Percentiles rank a stretch among this genome's conserved stretches.
phyloP scores from a whole-genome alignment of 1,284 basidiomycete genomes.

The Schizophyllum amplum region DNA sequence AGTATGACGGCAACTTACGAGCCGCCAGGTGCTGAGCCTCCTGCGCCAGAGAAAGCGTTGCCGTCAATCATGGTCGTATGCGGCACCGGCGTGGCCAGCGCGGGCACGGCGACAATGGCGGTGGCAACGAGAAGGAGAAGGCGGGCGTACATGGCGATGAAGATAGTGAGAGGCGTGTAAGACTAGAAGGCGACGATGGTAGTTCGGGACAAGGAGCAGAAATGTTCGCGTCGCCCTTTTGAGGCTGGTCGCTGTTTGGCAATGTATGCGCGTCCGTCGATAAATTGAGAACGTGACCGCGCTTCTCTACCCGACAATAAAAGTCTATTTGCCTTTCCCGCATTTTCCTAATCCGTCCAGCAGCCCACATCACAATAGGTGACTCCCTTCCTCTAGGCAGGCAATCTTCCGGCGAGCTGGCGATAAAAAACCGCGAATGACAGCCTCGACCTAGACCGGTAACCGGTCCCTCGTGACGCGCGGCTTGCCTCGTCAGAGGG shows the following conservation, averaged over 20 bases:
- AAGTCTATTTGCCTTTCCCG: background rate
- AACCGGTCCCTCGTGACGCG: too few species aligned
- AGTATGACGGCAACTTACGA: background rate
- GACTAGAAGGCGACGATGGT: conserved; percentile 10
- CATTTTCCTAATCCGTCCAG: too few species aligned
- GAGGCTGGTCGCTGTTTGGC: background rate
- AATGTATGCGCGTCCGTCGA: background rate
- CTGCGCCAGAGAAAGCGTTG: conserved; percentile 16
- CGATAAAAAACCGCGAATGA: too few species aligned
- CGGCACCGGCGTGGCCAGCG: conserved; percentile 4
- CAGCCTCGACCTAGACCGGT: too few species aligned
- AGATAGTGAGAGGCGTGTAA: conserved; percentile 6
- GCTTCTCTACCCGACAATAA: background rate
- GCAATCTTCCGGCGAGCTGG: too few species aligned
- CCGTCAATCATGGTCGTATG: conserved; percentile 7
- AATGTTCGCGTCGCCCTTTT: background rate
- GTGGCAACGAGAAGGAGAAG: conserved; percentile 16
- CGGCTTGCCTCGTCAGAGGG: too few species aligned
- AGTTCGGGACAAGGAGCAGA: conserved; percentile 8
- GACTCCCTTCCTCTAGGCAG: too few species aligned
- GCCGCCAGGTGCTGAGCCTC: background rate
- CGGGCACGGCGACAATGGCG: conserved; percentile 5
- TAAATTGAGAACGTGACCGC: background rate
- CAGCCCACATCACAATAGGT: too few species aligned
- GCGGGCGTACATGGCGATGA: conserved; percentile 21